These are phyloP conservation scores for Xylaria sp. DNA, from an alignment of 2,329 filamentous ascomycete genomes.

Conservation along the genomic window DNA sequence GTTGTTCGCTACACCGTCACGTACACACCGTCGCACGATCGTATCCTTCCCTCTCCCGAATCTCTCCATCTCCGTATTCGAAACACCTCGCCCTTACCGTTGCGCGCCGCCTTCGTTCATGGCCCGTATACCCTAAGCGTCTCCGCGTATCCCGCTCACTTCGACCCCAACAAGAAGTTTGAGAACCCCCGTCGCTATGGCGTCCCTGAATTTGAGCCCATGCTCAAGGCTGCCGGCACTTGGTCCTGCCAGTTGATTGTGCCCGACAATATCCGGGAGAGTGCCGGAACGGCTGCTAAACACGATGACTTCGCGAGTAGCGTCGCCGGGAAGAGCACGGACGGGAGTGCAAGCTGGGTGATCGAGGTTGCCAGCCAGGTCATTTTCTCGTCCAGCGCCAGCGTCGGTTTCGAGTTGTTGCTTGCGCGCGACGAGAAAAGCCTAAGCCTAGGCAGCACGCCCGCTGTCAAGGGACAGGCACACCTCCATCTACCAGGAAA, in stretches of 20 bases:
- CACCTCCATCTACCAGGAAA: slow-evolving; percentile 61
- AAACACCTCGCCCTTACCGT: slow-evolving; percentile 83
- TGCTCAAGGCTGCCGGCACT: slow-evolving; percentile 86
- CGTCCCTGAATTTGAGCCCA: slow-evolving; percentile 87
- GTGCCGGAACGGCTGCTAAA: slow-evolving; percentile 46
- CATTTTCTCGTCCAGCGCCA: slow-evolving; percentile 83
- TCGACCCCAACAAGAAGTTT: slow-evolving; percentile 76
- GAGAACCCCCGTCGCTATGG: slow-evolving; percentile 65
- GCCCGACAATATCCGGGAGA: slow-evolving; percentile 69
- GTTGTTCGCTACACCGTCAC: slow-evolving; percentile 88
- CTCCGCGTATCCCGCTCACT: slow-evolving; percentile 76
- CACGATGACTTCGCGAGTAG: slow-evolving; percentile 43
- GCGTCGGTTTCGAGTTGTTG: slow-evolving; percentile 81
- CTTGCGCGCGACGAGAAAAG: slow-evolving; percentile 83
- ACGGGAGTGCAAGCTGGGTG: slow-evolving; percentile 57
- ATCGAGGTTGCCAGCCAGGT: slow-evolving; percentile 90
- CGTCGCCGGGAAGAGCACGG: slow-evolving; percentile 52
- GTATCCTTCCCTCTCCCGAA: slow-evolving; percentile 79
- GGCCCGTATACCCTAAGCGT: slow-evolving; percentile 90
- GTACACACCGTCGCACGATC: slow-evolving; percentile 83
- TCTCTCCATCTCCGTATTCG: slow-evolving; percentile 80
- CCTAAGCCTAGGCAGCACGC: slow-evolving; percentile 55
- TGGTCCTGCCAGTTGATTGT: slow-evolving; percentile 79
- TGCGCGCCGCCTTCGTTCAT: slow-evolving; percentile 93
- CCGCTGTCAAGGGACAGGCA: slow-evolving; percentile 41